Conservation (phyloP, 2,329 filamentous ascomycete genomes). For the Periconia sp. region DNA sequence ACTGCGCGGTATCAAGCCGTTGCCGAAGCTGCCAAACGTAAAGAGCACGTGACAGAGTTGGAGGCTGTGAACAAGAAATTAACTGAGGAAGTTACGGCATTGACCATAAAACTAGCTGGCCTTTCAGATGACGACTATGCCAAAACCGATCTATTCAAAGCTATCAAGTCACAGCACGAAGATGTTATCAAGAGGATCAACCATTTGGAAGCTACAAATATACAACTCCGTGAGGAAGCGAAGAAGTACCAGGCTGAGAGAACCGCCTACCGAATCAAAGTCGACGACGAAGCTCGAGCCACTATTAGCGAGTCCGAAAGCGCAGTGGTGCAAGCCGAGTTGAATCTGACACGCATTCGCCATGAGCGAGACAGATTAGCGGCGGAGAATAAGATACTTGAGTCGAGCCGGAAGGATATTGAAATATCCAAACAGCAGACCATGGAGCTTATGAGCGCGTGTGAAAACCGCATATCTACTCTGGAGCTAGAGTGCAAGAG, state of each 20-base stretch:
- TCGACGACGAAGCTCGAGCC: conserved; percentile 78
- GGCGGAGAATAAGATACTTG: conserved; percentile 78
- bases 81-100: conserved; percentile 75
- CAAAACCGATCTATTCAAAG: conserved; percentile 90
- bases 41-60: conserved; percentile 80
- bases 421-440: conserved; percentile 70
- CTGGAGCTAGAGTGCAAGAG: conserved; percentile 82
- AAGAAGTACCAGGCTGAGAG: conserved; percentile 84
- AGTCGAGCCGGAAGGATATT: conserved; percentile 76
- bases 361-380: conserved; percentile 81
- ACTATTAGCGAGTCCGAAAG: conserved; percentile 77
- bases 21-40: conserved; percentile 78
- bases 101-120: conserved; percentile 68
- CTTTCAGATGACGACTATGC: conserved; percentile 92
- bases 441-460: conserved; percentile 76
- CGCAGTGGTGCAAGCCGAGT: conserved; percentile 77
- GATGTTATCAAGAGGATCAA: conserved; percentile 92
- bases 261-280: conserved; percentile 74
- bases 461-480: conserved; percentile 77
- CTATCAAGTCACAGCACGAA: conserved; percentile 85
- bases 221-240: conserved; percentile 79
- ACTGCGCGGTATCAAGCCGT: conserved; percentile 75
- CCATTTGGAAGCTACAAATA: conserved; percentile 84
- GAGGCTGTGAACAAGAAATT: conserved; percentile 75
- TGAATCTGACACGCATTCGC: conserved; percentile 82